Base-by-base conservation (phyloP, 371 early-diverging fungal genomes). In the Mortierella sp. region DNA sequence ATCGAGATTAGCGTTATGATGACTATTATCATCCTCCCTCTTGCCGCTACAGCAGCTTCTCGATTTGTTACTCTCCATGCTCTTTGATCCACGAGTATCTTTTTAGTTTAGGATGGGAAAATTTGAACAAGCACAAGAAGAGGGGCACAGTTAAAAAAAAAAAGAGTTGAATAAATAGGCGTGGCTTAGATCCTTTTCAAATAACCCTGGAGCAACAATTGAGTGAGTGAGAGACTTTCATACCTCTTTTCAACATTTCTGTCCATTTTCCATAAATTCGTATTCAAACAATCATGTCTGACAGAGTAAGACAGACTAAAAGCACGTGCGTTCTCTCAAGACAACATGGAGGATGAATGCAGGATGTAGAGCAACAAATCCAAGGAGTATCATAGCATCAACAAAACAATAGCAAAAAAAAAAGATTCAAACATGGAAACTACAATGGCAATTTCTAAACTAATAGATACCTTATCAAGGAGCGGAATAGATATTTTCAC, bases 281-380 rank as follows among this genome's bases (percentile, higher is more conserved):
- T 13, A 45, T n/a, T n/a, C 45, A 45, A 42, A 34, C 34, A 65
- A 59, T 34, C 62, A 80, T 80, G 80, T 80, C 80, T 47, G 80
- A 80, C 67, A 80, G 80, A 67, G 80, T 80, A 80, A 74, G 80
- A 28, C 28, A 6, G n/a, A 17, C 22, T 26, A 53, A 53, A 40
- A 26, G 29, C 37, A 60, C 35, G 13, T 42, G 23, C 9, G 8
- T 31, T 57, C 8, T 0, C 17, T 19, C 32, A 19, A 4, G 22
- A 57, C 3, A 7, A 9, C 8, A 57, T 19, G 34, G 26, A 57
- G 57, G 17, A 57, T 32, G 57, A 57, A 57, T 9, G 5, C 7
- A 34, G 34, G 19, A 28, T 26, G 3, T 13, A 19, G 54, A 29
- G 7, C 23, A 9, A 54, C 17, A 29, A 26, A 29, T 26, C 51